Evolutionary conservation across 768 basidiomycete genomes (phyloP).

Genomic region (Udeniomyces megalosporus): DNA sequence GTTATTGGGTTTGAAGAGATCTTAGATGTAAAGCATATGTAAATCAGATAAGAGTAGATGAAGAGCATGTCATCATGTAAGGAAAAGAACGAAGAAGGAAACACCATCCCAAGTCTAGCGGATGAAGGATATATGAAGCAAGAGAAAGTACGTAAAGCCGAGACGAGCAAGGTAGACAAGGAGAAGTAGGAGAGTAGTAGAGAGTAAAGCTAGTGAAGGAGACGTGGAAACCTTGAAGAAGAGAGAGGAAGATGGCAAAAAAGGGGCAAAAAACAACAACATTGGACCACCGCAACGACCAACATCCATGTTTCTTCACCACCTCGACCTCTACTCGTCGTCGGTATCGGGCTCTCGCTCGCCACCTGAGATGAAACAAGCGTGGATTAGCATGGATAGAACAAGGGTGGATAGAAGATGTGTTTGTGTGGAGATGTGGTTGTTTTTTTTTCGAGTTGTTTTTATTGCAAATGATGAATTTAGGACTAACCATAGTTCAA

Average conservation of each 20-base stretch:
- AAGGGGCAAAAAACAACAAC: neutral
- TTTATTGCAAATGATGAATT: constrained; percentile 36
- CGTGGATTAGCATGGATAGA: too few species aligned
- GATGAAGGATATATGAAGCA: too few species aligned
- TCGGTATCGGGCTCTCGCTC: constrained; percentile 26
- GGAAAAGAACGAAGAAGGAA: neutral
- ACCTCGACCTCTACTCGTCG: constrained; percentile 19
- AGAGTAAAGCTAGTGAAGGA: neutral
- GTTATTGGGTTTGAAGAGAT: too few species aligned
- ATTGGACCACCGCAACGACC: neutral
- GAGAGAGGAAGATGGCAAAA: neutral
- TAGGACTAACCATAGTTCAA: too few species aligned
- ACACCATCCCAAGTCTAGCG: too few species aligned
- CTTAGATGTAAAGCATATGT: too few species aligned
- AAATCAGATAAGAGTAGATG: neutral
- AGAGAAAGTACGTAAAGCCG: too few species aligned
- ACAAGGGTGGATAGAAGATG: too few species aligned
- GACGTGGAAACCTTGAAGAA: neutral
- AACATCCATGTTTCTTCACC: neutral
- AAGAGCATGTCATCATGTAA: neutral
- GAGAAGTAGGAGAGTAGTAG: neutral
- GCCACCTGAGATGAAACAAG: constrained; percentile 75
- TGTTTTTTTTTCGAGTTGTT: too few species aligned
- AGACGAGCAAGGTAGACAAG: too few species aligned
- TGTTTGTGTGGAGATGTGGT: too few species aligned